Conservation (phyloP, 2,329 filamentous ascomycete species). For the Neofusicoccum cordaticola region DNA sequence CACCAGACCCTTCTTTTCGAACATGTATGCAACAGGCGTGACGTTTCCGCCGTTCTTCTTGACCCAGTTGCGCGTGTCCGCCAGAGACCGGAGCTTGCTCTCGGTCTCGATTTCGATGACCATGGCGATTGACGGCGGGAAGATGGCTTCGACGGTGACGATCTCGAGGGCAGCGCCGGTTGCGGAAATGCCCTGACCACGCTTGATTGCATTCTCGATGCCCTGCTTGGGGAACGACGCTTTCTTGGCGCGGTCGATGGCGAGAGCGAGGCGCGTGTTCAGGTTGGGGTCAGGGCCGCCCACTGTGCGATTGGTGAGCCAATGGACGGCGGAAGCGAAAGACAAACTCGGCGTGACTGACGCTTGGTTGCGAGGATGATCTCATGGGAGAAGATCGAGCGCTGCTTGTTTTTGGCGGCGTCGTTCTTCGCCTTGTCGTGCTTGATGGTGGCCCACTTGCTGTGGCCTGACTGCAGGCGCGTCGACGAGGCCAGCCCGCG, state of each 20-base stretch:
- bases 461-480: conserved; percentile 64
- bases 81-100: conserved; percentile 68
- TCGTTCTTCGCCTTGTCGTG: conserved; percentile 92
- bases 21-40: conserved; percentile 78
- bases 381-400: conserved; percentile 66
- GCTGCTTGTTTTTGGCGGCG: conserved; percentile 69
- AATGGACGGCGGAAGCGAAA: not conserved
- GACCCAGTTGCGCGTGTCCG: conserved; percentile 68
- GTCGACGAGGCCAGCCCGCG: conserved; percentile 40
- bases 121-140: conserved; percentile 70
- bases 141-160: conserved; percentile 74
- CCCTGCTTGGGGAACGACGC: conserved; percentile 77
- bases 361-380: conserved; percentile 74
- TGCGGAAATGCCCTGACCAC: conserved; percentile 79
- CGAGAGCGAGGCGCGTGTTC: conserved; percentile 73
- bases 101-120: conserved; percentile 87
- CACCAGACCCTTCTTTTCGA: conserved; percentile 74
- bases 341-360: conserved; percentile 37
- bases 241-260: conserved; percentile 77
- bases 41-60: conserved; percentile 69
- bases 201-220: conserved; percentile 82
- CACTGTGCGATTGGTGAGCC: conserved; percentile 47
- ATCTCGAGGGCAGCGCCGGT: conserved; percentile 74
- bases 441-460: conserved; percentile 92
- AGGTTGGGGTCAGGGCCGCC: conserved; percentile 69